phyloP scores from a whole-genome alignment of 306 rosid species.

The Mucuna pruriens region DNA sequence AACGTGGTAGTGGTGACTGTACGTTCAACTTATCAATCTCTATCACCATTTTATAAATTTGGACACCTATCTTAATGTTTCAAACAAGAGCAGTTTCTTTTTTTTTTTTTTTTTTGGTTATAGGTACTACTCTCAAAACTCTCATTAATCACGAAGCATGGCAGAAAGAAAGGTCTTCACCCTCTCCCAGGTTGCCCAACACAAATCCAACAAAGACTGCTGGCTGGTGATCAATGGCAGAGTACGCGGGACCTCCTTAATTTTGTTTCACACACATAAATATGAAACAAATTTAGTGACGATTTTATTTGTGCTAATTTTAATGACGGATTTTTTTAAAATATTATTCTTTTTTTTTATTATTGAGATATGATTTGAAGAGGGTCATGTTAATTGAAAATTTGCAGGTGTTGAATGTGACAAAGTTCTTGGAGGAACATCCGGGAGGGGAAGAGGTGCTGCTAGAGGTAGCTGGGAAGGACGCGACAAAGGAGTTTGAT shows the following conservation, averaged over 20 bases:
- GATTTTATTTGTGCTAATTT: too few relatives aligned
- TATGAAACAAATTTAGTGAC: too few relatives aligned
- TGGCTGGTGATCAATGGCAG: conserved; percentile 68
- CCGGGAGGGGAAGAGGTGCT: conserved; percentile 73
- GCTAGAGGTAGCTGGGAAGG: conserved; percentile 57
- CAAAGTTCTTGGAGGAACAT: conserved; percentile 63
- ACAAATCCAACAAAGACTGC: conserved; percentile 59
- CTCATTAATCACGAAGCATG: conserved; percentile 36
- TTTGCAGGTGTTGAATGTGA: conserved; percentile 62
- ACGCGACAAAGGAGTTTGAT: conserved; percentile 63
- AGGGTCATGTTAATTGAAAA: neutral
- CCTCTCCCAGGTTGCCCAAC: conserved; percentile 62
- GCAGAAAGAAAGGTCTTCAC: conserved; percentile 48
- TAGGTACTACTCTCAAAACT: neutral
- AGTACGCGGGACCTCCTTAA: conserved; percentile 37
- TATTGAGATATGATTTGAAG: neutral
- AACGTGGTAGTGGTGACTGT: conserved; percentile 4
- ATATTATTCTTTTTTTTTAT: too few relatives aligned
- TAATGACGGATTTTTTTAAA: too few relatives aligned
- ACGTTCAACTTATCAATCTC: neutral
- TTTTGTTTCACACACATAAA: neutral
- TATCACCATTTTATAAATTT: conserved; percentile 33
- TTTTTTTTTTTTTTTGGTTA: neutral
- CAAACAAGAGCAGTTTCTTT: neutral
- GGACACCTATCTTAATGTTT: neutral